Evolutionary conservation across 306 rosid genomes (phyloP), one percentile per base, ranked within the genome.

Genomic region (Trifolium repens): DNA sequence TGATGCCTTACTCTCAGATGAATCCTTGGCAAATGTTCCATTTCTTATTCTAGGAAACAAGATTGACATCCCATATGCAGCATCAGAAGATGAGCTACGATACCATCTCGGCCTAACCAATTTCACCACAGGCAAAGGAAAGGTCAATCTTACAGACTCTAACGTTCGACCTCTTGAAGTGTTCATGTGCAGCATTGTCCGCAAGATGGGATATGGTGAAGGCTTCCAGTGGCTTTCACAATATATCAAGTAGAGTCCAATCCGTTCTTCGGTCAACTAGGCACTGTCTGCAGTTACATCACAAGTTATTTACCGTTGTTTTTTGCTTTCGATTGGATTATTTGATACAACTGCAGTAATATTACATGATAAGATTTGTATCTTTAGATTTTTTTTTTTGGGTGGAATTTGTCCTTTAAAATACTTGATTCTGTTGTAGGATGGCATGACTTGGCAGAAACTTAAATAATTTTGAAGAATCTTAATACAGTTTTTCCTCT

Each of bases 151-250:
- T 77, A 49, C 71, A 0, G 97, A 89, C 52, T 79, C 94, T 58
- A 89, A 87, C 63, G 87, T 89, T 40, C 89, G 97, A 47, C 90
- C 94, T 53, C 88, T 91, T 8, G 94, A 91, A 81, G 97, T 91
- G 71, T 91, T 91, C 84, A 89, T 91, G 97, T 91, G 97, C 91
- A 91, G 94, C 83, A 89, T 91, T 44, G 94, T 91, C 67, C 94
- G 94, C 69, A 91, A 91, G 84, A 91, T 91, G 94, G 97, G 94
- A 2, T 91, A 91, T 17, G 97, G 97, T 0, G 94, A 91, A 7
- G 97, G 97, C 65, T 91, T 91, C 78, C 90, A 86, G 88, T 91
- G 97, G 97, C 66, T 91, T 66, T 91, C 97, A 27, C 97, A 91
- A 57, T 91, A 91, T 84, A 91, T 91, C 77, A 86, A 91, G 84